phyloP scores from a whole-genome alignment of 805 yeast genomes.

The Nakazawaea molendinolei region DNA sequence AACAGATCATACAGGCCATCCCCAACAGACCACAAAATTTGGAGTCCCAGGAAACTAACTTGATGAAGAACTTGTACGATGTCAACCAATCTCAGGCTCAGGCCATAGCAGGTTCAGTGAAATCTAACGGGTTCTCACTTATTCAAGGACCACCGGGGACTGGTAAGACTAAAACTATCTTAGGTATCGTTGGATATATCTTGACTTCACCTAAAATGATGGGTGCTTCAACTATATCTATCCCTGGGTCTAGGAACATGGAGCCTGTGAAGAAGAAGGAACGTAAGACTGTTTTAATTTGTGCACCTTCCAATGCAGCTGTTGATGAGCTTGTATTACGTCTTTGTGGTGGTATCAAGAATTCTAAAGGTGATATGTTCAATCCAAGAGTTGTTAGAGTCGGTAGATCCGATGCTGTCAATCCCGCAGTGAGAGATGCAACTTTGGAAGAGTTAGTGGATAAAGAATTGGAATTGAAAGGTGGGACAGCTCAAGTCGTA shows the following conservation, averaged over 20 bases:
- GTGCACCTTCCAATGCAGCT: slow-evolving; percentile 99
- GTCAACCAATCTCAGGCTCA: slow-evolving; percentile 87
- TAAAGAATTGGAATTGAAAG: slow-evolving; percentile 36
- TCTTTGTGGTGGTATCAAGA: slow-evolving; percentile 62
- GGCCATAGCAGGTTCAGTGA: slow-evolving; percentile 73
- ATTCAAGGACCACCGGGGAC: slow-evolving; percentile 99
- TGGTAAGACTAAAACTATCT: slow-evolving; percentile 95
- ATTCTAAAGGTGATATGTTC: slow-evolving; percentile 45
- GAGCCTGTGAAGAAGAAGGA: slow-evolving; percentile 29
- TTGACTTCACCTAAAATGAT: slow-evolving; percentile 29
- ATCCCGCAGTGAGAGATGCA: slow-evolving; percentile 71
- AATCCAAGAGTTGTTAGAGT: slow-evolving; percentile 73
- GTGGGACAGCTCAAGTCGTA: slow-evolving; percentile 27
- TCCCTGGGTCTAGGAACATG: slow-evolving; percentile 7
- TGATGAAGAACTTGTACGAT: slow-evolving; percentile 41
- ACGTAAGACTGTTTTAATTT: slow-evolving; percentile 59
- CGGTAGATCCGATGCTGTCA: slow-evolving; percentile 86
- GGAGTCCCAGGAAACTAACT: slow-evolving; percentile 30
- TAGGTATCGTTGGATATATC: slow-evolving; percentile 82
- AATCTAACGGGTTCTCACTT: slow-evolving; percentile 66
- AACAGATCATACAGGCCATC: slow-evolving; percentile 57
- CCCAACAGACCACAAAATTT: slow-evolving; percentile 41
- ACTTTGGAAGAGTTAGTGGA: slow-evolving; percentile 87
- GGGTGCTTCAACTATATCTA: not conserved
- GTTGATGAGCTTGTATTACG: slow-evolving; percentile 91